These are phyloP conservation scores for Saturnispora bothae DNA, from an alignment of 805 yeast species.

Conservation along the genomic window DNA sequence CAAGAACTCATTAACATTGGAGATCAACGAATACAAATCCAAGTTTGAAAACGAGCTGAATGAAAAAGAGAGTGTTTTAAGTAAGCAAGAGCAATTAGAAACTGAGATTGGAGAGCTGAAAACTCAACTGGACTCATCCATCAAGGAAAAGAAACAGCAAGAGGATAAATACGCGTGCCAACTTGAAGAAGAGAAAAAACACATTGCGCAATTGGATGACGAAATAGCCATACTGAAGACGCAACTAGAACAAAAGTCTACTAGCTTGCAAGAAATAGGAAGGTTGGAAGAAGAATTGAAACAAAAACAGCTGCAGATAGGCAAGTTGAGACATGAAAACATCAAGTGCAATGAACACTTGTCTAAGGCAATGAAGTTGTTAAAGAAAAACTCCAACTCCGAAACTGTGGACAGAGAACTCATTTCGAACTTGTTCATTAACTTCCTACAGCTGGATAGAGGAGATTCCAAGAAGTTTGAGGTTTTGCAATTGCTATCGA, in stretches of 20 bases:
- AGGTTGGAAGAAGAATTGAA: constrained; percentile 42
- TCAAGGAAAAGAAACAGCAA: constrained; percentile 18
- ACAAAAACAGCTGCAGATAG: constrained; percentile 70
- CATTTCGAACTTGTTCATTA: constrained; percentile 73
- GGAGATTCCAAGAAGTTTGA: constrained; percentile 94
- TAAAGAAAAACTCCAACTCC: constrained; percentile 66
- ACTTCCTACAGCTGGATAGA: constrained; percentile 78
- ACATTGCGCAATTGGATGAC: constrained; percentile 17
- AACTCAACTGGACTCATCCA: constrained; percentile 14
- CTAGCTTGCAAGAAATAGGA: constrained; percentile 17
- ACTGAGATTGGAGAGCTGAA: constrained; percentile 18
- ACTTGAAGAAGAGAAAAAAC: constrained; percentile 15
- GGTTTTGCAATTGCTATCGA: constrained; percentile 74
- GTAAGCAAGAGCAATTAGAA: constrained; percentile 14
- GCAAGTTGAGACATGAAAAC: constrained; percentile 90
- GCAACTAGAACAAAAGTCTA: constrained; percentile 12
- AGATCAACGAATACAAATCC: constrained; percentile 27
- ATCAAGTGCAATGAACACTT: constrained; percentile 88
- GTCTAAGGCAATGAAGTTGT: constrained; percentile 81
- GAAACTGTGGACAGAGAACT: constrained; percentile 81
- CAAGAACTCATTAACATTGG: constrained; percentile 36
- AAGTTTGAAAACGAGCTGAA: constrained; percentile 15
- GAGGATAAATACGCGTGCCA: constrained; percentile 12
- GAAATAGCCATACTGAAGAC: constrained; percentile 10
- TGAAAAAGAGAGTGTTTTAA: constrained; percentile 21